phyloP scores from a whole-genome alignment of 441 rosid genomes.

The Breynia disticha region DNA sequence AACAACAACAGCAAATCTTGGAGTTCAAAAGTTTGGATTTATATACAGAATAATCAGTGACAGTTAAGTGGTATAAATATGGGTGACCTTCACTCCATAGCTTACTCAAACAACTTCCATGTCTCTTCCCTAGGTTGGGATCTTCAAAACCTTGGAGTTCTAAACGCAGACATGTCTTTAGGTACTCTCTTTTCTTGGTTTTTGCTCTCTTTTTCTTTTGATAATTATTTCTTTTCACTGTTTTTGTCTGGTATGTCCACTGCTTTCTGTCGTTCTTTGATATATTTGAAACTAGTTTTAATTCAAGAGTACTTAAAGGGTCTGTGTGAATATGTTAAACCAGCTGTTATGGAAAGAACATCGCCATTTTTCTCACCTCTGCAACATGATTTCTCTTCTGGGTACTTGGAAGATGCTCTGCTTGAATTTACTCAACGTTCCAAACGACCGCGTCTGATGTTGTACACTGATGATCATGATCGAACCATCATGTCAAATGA shows the following conservation, averaged over 20 bases:
- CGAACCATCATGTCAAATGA: slow-evolving; percentile 15
- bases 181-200: slow-evolving; percentile 24
- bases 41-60: too few species aligned
- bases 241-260: too few species aligned
- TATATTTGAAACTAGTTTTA: too few species aligned
- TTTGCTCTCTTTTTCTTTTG: slow-evolving; percentile 9
- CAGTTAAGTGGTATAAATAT: slow-evolving; percentile 8
- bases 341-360: too few species aligned
- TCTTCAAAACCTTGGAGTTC: slow-evolving; percentile 69
- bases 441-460: slow-evolving; percentile 51
- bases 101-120: slow-evolving; percentile 16
- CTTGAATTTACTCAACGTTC: slow-evolving; percentile 48
- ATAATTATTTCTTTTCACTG: slow-evolving; percentile 14
- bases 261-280: too few species aligned
- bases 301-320: too few species aligned
- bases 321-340: too few species aligned
- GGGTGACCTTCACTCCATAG: slow-evolving; percentile 44
- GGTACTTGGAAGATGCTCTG: slow-evolving; percentile 80
- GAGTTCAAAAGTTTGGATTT: too few species aligned
- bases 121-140: slow-evolving; percentile 58
- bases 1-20: too few species aligned
- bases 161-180: slow-evolving; percentile 65
- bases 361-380: slow-evolving; percentile 30
- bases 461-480: slow-evolving; percentile 23
- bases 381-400: slow-evolving; percentile 56